Base-by-base conservation (phyloP, 108 stramenopile species). In the Skeletonema marinoi region DNA sequence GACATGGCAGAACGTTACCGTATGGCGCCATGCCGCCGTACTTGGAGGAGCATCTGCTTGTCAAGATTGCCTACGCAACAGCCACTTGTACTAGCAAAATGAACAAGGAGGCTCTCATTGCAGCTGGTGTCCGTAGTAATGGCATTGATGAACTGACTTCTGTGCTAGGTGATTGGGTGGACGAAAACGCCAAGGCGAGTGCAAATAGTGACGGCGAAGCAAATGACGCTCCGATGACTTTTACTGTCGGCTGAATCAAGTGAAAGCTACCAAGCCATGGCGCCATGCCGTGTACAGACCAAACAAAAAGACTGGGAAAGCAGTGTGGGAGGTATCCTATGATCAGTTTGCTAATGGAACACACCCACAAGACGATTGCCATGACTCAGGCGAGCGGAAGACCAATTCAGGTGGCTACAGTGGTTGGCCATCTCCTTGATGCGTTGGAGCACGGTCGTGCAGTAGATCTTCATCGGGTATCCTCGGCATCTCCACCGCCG, bases 311-410 rank as follows among this genome's bases (percentile, higher is more conserved):
- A 89, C 89, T 32, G 91, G 91, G 2, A 70, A 69, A 62, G 89
- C 93, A 17, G 69, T 75, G 2, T 94, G 93, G 93, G 90, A 92
- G 77, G 77, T 78, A n/a, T 89, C 87, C 17, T 88, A 90, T 60
- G 41, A 71, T 73, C 85, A 90, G 6, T 92, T 94, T 65, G 21
- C 30, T 3, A 50, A 63, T 14, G 93, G 90, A 29, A 91, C 89
- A 50, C 79, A 82, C 36, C 84, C 87, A 7, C 80, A 85, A 66
- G n/a, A 78, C 89, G 0, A 94, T 94, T 60, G 89, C 93, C 13
- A 88, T 94, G 88, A 60, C 81, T 19, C 90, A 88, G 46, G 70
- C 33, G 11, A 87, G 88, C 70, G 86, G 88, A 2, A 86, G 80
- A 31, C 80, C 91, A 6, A 88, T 94, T 65, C 88, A 90, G 70